phyloP scores from a whole-genome alignment of 1,284 basidiomycete species.

The Melanopsichium pennsylvanicum region DNA sequence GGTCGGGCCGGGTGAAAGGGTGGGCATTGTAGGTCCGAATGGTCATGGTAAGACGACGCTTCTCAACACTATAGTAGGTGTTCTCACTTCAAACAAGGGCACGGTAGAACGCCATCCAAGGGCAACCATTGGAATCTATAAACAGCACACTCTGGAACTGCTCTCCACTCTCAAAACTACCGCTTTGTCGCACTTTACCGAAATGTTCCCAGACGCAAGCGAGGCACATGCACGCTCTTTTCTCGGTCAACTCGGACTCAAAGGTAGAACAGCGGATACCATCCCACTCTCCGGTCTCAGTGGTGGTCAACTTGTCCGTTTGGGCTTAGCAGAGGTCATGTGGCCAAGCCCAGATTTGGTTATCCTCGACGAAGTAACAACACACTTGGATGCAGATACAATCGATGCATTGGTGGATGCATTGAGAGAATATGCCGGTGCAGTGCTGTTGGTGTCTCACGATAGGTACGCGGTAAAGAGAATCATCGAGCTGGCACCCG shows the following conservation, averaged over 20 bases:
- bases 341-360: constrained; percentile 51
- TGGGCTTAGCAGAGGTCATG: constrained; percentile 51
- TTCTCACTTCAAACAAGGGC: constrained; percentile 70
- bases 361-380: constrained; percentile 55
- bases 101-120: constrained; percentile 72
- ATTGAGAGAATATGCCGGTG: constrained; percentile 72
- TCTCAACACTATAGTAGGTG: constrained; percentile 70
- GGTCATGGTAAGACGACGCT: constrained; percentile 58
- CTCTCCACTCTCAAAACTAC: constrained; percentile 30
- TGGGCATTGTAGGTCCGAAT: constrained; percentile 72
- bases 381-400: constrained; percentile 76
- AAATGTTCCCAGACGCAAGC: constrained; percentile 15
- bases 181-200: constrained; percentile 68
- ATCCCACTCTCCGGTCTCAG: constrained; percentile 35
- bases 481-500: constrained; percentile 36
- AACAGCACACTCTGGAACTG: constrained; percentile 67
- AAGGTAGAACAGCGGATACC: constrained; percentile 49
- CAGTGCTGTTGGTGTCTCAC: constrained; percentile 75
- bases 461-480: constrained; percentile 69
- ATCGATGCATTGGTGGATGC: constrained; percentile 73
- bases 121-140: constrained; percentile 70
- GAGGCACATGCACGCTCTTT: constrained; percentile 58
- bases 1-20: constrained; percentile 71
- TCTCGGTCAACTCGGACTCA: constrained; percentile 68
- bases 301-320: constrained; percentile 72